Evolutionary conservation across 257 asterid genomes (phyloP).

Genomic region (Solanum paucissectum): DNA sequence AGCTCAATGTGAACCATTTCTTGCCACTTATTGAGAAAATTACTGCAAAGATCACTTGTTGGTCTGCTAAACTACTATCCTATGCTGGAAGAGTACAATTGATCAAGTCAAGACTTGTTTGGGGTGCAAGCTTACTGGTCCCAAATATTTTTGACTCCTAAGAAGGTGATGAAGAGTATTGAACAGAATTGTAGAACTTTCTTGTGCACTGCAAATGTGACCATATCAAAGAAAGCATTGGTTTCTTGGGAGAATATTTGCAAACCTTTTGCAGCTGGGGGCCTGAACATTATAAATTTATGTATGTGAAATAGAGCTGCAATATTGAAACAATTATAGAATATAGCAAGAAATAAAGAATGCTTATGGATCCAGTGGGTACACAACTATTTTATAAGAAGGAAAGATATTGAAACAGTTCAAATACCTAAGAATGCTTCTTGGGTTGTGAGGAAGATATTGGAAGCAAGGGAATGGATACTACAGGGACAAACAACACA

Average conservation of each 20-base stretch:
- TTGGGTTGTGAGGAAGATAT: neutral
- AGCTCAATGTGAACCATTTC: neutral
- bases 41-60: neutral
- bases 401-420: neutral
- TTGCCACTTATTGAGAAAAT: neutral
- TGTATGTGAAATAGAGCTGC: neutral
- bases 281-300: neutral
- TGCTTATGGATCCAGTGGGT: neutral
- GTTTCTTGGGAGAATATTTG: neutral
- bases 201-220: neutral
- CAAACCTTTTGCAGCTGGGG: neutral
- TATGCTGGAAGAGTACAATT: neutral
- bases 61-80: neutral
- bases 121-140: neutral
- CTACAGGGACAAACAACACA: neutral
- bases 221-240: neutral
- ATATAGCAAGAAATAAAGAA: neutral
- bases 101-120: neutral
- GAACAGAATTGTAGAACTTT: neutral
- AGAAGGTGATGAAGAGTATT: neutral
- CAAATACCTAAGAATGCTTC: neutral
- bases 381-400: neutral
- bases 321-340: neutral
- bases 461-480: neutral
- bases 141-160: neutral